phyloP scores from a whole-genome alignment of 208 protist species.

The Strigomonas oncopelti region DNA sequence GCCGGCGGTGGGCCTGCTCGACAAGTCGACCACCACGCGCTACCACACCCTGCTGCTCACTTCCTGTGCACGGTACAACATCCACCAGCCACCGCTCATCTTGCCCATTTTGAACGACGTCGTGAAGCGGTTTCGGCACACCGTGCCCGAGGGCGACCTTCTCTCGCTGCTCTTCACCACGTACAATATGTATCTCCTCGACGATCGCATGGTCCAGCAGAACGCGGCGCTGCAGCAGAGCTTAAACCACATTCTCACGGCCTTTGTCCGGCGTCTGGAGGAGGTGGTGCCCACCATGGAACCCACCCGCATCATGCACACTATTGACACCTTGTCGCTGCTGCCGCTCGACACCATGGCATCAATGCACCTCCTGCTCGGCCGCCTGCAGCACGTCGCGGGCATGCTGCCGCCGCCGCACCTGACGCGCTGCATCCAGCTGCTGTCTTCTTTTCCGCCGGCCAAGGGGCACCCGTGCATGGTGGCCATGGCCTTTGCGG shows the following conservation, averaged over 20 bases:
- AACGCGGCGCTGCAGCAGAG: too few species aligned
- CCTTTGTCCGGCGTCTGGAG: conserved; percentile 34
- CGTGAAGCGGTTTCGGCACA: conserved; percentile 28
- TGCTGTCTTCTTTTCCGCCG: conserved; percentile 78
- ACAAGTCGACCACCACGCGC: conserved; percentile 21
- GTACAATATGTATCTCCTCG: neutral
- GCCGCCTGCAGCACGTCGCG: conserved; percentile 53
- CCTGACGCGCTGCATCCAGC: conserved; percentile 45
- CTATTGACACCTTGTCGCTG: conserved; percentile 73
- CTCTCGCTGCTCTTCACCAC: conserved; percentile 35
- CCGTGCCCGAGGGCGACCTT: conserved; percentile 49
- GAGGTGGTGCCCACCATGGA: conserved; percentile 39
- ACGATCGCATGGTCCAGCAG: neutral
- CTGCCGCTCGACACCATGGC: conserved; percentile 42
- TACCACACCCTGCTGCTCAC: conserved; percentile 71
- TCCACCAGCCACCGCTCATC: conserved; percentile 25
- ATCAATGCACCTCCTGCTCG: conserved; percentile 58
- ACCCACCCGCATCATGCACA: conserved; percentile 35
- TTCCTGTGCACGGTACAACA: conserved; percentile 60
- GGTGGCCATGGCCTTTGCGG: conserved; percentile 67
- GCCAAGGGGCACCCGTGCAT: conserved; percentile 61
- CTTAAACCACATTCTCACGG: neutral
- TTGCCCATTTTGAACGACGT: conserved; percentile 36
- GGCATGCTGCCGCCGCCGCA: conserved; percentile 61
- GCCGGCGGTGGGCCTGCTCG: conserved; percentile 33